Base-by-base conservation (phyloP, 257 asterid genomes). In the Agastache rugosa region DNA sequence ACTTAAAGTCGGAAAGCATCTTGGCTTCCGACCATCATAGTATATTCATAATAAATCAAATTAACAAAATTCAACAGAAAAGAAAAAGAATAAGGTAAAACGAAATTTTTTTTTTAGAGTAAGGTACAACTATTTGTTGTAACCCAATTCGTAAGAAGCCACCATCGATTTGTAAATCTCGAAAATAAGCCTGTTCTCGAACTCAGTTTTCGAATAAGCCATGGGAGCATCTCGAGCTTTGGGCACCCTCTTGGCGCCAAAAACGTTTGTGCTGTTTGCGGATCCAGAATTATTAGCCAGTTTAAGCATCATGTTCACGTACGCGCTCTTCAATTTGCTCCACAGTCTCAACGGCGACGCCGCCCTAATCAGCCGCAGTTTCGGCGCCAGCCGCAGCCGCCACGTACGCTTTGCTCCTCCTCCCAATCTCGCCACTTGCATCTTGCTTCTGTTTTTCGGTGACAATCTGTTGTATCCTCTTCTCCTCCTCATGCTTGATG, bases 151-250 rank as follows among this genome's bases (percentile, higher is more conserved):
- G 35, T 55, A 66, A 15, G 92, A 79, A 65, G 83, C 48, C 64
- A 78, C 81, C 84, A 85, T 77, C 35, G 87, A 79, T 63, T 87
- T 87, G 50, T 83, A 85, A 1, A 87, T 87, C 88, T 87, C 92
- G 23, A 79, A 76, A 31, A 87, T 59, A 53, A 87, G 81, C 73
- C 92, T 76, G 58, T 85, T 87, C 10, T 87, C 90, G 31, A 87
- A 85, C 69, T 87, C 90, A 0, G 67, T 59, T 17, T 71, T 79
- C 0, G 89, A 71, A 34, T 77, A 80, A 14, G 48, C 53, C 74
- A 58, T 63, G 20, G 58, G 50, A 15, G 11, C 65, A 0, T 72
- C 74, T 15, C 88, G 78, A 6, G 78, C 81, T 51, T 78, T 81
- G 9, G 89, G 87, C 22, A 82, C 67, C 53, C 91, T 77, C 54